Evolutionary conservation across 148 eudicot species (phyloP).

Genomic region (Vaccinium myrtillus): DNA sequence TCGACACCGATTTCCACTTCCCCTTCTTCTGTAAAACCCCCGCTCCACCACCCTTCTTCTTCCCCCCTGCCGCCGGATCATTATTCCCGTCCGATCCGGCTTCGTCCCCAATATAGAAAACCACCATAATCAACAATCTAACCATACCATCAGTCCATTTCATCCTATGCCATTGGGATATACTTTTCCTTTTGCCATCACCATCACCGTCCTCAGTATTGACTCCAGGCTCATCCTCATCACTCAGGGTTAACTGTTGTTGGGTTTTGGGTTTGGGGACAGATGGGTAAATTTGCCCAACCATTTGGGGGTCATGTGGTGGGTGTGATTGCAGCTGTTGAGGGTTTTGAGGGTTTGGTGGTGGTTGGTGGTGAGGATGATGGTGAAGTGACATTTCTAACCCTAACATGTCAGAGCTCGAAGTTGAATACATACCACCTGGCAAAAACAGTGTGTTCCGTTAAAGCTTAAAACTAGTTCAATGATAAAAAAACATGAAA

Average conservation of each 20-base stretch:
- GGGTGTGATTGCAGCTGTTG: conserved; percentile 31
- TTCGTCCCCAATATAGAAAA: conserved; percentile 83
- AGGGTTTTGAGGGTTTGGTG: conserved; percentile 32
- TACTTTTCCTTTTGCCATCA: conserved; percentile 48
- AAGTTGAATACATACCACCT: conserved; percentile 47
- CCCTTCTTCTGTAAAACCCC: conserved; percentile 86
- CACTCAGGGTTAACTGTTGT: conserved; percentile 48
- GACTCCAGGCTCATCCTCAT: conserved; percentile 63
- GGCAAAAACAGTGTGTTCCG: conserved; percentile 46
- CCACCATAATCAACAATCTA: conserved; percentile 75
- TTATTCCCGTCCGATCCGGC: conserved; percentile 38
- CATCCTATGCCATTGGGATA: conserved; percentile 94
- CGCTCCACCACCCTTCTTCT: conserved; percentile 43
- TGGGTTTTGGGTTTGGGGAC: conserved; percentile 38
- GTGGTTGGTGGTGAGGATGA: conserved; percentile 19
- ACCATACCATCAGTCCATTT: conserved; percentile 97
- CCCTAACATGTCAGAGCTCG: conserved; percentile 49
- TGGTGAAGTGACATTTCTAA: conserved; percentile 57
- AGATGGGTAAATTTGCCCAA: conserved; percentile 31
- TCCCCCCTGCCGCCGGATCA: conserved; percentile 20
- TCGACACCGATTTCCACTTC: conserved; percentile 93
- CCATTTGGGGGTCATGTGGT: conserved; percentile 29
- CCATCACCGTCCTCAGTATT: conserved; percentile 45
- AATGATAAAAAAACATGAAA: neutral
- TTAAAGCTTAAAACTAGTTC: conserved; percentile 16